Evolutionary conservation across 2,329 filamentous ascomycete species (phyloP).

Genomic region (Monosporascus sp.): DNA sequence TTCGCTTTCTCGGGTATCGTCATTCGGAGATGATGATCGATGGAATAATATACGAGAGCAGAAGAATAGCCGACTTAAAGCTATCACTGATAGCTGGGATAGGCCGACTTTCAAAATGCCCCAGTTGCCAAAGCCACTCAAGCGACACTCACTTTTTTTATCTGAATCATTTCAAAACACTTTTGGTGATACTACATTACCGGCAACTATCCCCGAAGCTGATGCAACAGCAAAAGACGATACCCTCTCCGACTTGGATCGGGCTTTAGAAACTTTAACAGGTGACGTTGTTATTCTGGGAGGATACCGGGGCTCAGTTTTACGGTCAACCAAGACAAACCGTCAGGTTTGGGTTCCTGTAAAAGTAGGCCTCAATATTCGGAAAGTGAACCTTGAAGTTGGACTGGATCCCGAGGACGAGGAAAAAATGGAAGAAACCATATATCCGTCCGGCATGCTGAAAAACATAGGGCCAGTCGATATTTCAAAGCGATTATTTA

Average conservation of each 20-base stretch:
- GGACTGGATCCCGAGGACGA: conserved; percentile 79
- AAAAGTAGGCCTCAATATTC: conserved; percentile 85
- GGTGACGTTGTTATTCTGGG: conserved; percentile 87
- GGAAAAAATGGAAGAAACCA: conserved; percentile 73
- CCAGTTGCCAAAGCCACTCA: conserved; percentile 46
- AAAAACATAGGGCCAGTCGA: conserved; percentile 88
- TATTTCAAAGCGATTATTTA: conserved; percentile 77
- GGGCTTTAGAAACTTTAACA: conserved; percentile 60
- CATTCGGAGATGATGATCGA: conserved; percentile 74
- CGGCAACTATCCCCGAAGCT: conserved; percentile 11
- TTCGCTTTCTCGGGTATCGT: conserved; percentile 72
- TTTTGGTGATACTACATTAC: conserved; percentile 9
- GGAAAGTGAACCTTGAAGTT: conserved; percentile 87
- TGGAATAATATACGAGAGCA: conserved; percentile 79
- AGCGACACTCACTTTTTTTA: conserved; percentile 18
- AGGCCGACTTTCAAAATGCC: conserved; percentile 70
- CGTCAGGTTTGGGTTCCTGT: conserved; percentile 93
- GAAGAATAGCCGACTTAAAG: conserved; percentile 85
- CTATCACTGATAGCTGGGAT: conserved; percentile 84
- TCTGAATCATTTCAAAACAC: conserved; percentile 17
- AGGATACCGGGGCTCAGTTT: conserved; percentile 84
- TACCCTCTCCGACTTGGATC: conserved; percentile 40
- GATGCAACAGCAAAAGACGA: conserved; percentile 18
- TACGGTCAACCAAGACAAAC: conserved; percentile 76
- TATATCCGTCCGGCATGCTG: conserved; percentile 84